Evolutionary conservation across 148 eudicot genomes (phyloP), one percentile per base, ranked within the genome.

Genomic region (Mesembryanthemum crystallinum): DNA sequence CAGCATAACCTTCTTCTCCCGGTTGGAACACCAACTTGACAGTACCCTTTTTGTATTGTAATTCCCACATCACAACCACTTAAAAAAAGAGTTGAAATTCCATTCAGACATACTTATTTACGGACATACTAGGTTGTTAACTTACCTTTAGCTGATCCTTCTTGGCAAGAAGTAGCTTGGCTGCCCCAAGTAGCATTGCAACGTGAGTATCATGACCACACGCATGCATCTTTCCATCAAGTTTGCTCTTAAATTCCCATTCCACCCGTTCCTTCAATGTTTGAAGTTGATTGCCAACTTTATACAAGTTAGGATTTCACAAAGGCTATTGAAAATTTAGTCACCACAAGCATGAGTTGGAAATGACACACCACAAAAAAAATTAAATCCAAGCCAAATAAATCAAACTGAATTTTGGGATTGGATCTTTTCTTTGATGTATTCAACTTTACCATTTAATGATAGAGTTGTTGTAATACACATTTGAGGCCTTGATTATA

Each of bases 131-230:
- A 52, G 52, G 57, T 57, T n/a, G 23, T 58, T 80, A 85, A 92
- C 95, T 58, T 80, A 85, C 95, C 95, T 90, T 85, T 12, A 88
- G 75, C 20, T 81, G 82, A 76, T 88, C 77, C 62, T 77, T 82
- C 66, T 79, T 81, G 2, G 82, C 74, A 4, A 79, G 87, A 25
- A 90, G 89, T 73, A 90, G 73, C 83, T 86, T 90, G 54, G 95
- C 92, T 64, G 92, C 92, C 63, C 92, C 92, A 20, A 90, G 89
- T 57, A 90, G 77, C 92, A 88, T 90, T n/a, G 95, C 86, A 1
- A 87, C 86, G 73, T 90, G 92, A 64, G 92, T 80, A 72, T 90
- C 95, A 43, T 90, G 95, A 52, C 95, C 95, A 33, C 92, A 90
- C 0, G 92, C 95, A 30, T 90, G 95, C 95, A 90, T 90, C 79